Conservation (phyloP, 2,329 filamentous ascomycete species). For the Cercospora sesami region DNA sequence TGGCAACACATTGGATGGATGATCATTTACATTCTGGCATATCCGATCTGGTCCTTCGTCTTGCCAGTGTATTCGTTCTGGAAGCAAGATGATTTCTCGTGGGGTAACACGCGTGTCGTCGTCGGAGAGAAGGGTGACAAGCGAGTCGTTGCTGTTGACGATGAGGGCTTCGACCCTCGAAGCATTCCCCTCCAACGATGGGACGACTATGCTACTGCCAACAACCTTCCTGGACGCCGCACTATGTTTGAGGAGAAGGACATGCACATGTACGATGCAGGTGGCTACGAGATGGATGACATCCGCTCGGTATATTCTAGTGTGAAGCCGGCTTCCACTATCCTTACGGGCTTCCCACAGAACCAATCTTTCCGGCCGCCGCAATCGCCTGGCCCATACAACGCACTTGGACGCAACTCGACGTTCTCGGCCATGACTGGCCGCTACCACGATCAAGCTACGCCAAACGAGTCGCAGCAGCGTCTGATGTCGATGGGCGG, state of each 20-base stretch:
- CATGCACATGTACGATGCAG: constrained; percentile 31
- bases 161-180: constrained; percentile 85
- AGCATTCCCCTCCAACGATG: constrained; percentile 92
- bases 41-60: constrained; percentile 87
- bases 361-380: constrained; percentile 61
- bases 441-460: constrained; percentile 64
- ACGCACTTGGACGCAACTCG: constrained; percentile 66
- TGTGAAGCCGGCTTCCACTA: constrained; percentile 79
- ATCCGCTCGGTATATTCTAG: constrained; percentile 96
- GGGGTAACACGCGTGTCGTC: constrained; percentile 98
- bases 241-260: constrained; percentile 50
- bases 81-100: constrained; percentile 98
- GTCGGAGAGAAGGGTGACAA: constrained; percentile 91
- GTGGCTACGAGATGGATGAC: constrained; percentile 93
- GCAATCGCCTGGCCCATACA: constrained; percentile 73
- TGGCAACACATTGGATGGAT: constrained; percentile 99
- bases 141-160: constrained; percentile 79
- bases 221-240: constrained; percentile 88
- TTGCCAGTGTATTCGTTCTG: constrained; percentile 98
- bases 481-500: constrained; percentile 63
- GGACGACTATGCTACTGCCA: constrained; percentile 89
- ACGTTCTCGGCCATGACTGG: constrained; percentile 56
- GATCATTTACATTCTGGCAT: constrained; percentile 96
- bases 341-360: constrained; percentile 77
- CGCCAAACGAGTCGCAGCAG: constrained; percentile 44